These are phyloP conservation scores for Candida qinlingensis DNA, from an alignment of 805 yeast genomes.

Conservation along the genomic window DNA sequence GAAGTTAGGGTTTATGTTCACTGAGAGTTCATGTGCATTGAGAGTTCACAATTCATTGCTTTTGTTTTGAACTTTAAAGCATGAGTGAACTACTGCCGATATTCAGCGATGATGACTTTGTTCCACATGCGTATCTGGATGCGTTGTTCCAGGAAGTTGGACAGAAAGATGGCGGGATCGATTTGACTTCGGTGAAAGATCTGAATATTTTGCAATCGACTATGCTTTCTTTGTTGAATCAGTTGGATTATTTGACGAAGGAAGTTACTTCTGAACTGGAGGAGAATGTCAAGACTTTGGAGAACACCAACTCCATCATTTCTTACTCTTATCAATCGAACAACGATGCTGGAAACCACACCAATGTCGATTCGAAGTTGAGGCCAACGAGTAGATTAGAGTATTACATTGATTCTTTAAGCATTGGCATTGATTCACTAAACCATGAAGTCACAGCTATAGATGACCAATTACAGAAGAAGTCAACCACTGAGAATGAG, in stretches of 20 bases:
- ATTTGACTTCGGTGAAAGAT: conserved; percentile 25
- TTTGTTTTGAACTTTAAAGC: too few relatives aligned
- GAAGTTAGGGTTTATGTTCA: too few relatives aligned
- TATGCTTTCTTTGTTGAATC: conserved; percentile 48
- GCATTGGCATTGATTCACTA: conserved; percentile 52
- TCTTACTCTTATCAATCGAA: conserved; percentile 32
- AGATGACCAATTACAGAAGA: not conserved
- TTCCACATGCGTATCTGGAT: conserved; percentile 61
- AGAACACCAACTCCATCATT: conserved; percentile 45
- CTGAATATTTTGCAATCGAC: conserved; percentile 37
- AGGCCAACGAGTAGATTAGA: conserved; percentile 53
- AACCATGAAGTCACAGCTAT: conserved; percentile 38
- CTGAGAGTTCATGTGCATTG: too few relatives aligned
- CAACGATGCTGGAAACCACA: not conserved
- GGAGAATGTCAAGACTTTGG: conserved; percentile 41
- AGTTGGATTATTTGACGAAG: conserved; percentile 57
- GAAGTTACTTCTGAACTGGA: conserved; percentile 53
- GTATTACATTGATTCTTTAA: conserved; percentile 57
- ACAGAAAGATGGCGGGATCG: conserved; percentile 1
- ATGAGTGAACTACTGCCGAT: conserved; percentile 45
- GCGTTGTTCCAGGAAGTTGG: conserved; percentile 38
- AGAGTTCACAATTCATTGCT: too few relatives aligned
- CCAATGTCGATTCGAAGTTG: conserved; percentile 22
- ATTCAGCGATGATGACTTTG: conserved; percentile 65
- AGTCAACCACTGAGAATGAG: not conserved